Conservation (phyloP, 23 red algal species). For the Agarophyton chilense region DNA sequence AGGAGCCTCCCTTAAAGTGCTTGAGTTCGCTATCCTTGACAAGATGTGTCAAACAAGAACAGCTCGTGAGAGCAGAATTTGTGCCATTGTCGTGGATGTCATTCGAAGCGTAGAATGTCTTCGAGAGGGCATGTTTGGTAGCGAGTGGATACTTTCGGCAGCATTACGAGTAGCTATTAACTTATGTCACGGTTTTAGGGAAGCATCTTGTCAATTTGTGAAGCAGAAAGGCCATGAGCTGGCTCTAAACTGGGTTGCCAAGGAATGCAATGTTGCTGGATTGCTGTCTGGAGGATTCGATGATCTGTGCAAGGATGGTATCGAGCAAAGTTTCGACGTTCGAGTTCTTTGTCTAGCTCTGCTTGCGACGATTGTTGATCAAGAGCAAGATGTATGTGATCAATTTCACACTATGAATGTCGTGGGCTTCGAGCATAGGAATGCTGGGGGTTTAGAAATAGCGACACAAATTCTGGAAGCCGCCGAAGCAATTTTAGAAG, state of each 20-base stretch:
- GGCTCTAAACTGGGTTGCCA: constrained; percentile 26
- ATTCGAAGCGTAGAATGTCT: constrained; percentile 23
- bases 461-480: constrained; percentile 36
- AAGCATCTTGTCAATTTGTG: constrained; percentile 37
- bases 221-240: constrained; percentile 28
- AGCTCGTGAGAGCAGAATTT: constrained; percentile 29
- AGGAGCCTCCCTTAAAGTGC: constrained; percentile 33
- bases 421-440: background rate
- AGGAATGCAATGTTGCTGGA: constrained; percentile 29
- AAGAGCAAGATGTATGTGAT: constrained; percentile 15
- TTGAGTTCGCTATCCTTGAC: constrained; percentile 48
- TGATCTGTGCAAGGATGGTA: background rate
- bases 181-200: constrained; percentile 19
- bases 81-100: constrained; percentile 40
- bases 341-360: constrained; percentile 64
- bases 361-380: constrained; percentile 26
- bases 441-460: constrained; percentile 35
- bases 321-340: constrained; percentile 46
- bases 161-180: constrained; percentile 46
- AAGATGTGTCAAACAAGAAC: constrained; percentile 24
- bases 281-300: background rate
- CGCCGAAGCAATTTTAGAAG: background rate
- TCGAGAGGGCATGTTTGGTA: constrained; percentile 25
- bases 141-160: constrained; percentile 30
- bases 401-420: constrained; percentile 26